Evolutionary conservation across 768 basidiomycete genomes (phyloP).

Genomic region (Pisolithus sp.): DNA sequence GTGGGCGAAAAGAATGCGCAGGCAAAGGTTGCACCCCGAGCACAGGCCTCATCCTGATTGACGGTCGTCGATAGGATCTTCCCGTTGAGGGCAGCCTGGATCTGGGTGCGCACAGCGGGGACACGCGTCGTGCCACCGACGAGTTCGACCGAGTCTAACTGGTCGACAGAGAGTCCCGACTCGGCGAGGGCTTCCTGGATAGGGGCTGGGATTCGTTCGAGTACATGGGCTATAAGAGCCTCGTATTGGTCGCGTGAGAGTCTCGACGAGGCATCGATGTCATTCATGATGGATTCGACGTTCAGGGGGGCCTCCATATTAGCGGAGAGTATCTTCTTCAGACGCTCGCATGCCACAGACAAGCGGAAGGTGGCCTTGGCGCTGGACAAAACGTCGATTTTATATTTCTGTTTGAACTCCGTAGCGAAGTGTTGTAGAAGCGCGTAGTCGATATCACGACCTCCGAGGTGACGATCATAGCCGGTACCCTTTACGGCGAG

Average conservation of each 20-base stretch:
- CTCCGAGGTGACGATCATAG: constrained; percentile 90
- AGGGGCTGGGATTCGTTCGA: constrained; percentile 71
- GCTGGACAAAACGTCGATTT: constrained; percentile 87
- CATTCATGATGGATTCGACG: constrained; percentile 95
- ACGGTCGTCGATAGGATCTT: constrained; percentile 86
- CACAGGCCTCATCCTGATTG: constrained; percentile 97
- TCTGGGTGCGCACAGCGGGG: constrained; percentile 83
- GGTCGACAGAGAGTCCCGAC: constrained; percentile 73
- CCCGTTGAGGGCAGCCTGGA: constrained; percentile 76
- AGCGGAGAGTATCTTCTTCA: constrained; percentile 95
- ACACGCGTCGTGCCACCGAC: constrained; percentile 92
- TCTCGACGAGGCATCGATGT: constrained; percentile 86
- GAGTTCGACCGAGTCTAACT: constrained; percentile 89
- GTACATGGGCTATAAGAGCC: constrained; percentile 62
- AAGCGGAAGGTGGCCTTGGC: constrained; percentile 95
- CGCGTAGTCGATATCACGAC: constrained; percentile 92
- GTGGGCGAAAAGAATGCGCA: constrained; percentile 97
- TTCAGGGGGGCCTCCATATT: constrained; percentile 84
- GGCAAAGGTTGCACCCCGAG: constrained; percentile 93
- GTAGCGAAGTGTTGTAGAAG: constrained; percentile 83
- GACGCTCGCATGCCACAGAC: constrained; percentile 78
- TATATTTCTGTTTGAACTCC: constrained; percentile 96
- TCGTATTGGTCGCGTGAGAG: constrained; percentile 82
- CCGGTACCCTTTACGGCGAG: constrained; percentile 82
- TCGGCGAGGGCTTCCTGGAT: constrained; percentile 74